Evolutionary conservation across 306 rosid species (phyloP).

Genomic region (Gillenia trifoliata): DNA sequence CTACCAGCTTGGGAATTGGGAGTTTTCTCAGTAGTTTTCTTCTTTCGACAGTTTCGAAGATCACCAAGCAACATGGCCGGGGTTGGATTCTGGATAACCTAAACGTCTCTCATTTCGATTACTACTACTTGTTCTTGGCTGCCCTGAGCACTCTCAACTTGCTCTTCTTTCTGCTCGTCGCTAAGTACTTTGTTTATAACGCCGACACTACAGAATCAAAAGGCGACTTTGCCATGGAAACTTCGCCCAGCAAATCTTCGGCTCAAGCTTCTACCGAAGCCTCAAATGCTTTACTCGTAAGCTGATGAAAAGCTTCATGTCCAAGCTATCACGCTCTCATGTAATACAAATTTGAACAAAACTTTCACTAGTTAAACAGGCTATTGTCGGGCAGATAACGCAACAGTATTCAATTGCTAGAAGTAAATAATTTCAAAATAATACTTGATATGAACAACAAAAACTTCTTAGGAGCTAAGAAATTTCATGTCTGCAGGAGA

Average conservation of each 20-base stretch:
- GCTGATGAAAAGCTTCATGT: background rate
- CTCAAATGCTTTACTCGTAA: slow-evolving; percentile 1
- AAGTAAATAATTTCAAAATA: background rate
- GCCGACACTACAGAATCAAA: slow-evolving; percentile 28
- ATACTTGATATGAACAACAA: background rate
- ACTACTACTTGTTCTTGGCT: slow-evolving; percentile 61
- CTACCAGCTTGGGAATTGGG: slow-evolving; percentile 58
- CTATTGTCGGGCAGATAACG: background rate
- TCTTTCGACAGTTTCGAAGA: slow-evolving; percentile 46
- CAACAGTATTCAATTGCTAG: background rate
- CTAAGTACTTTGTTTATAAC: slow-evolving; percentile 58
- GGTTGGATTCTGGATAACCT: slow-evolving; percentile 78
- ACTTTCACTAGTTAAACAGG: background rate
- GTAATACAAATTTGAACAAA: background rate
- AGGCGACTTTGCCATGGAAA: slow-evolving; percentile 20
- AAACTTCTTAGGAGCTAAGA: too few relatives aligned
- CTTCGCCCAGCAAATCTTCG: slow-evolving; percentile 5
- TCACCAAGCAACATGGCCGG: slow-evolving; percentile 37
- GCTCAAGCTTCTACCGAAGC: slow-evolving; percentile 2
- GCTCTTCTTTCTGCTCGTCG: slow-evolving; percentile 49
- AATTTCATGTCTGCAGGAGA: background rate
- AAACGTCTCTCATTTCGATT: slow-evolving; percentile 56
- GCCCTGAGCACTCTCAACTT: slow-evolving; percentile 49
- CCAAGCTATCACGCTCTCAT: background rate
- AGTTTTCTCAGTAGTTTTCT: slow-evolving; percentile 56